A percentile compares a stretch with the other conserved stretches of the same genome.
phyloP scores from a whole-genome alignment of 2,329 filamentous ascomycete genomes.

The Mollisia scopiformis region DNA sequence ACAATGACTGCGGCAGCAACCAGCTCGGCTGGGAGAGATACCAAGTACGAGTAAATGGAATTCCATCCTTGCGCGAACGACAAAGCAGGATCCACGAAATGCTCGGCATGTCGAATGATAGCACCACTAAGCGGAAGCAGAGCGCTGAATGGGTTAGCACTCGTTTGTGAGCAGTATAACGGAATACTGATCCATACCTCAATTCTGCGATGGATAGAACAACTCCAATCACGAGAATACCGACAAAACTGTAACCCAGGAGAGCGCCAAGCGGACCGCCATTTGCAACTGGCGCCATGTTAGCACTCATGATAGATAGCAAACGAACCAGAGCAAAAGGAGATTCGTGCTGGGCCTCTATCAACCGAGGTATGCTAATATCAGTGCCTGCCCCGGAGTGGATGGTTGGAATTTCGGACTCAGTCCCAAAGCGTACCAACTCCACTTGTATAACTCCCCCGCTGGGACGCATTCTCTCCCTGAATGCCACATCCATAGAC shows the following conservation, averaged over 20 bases:
- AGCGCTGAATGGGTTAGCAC: slow-evolving; percentile 29
- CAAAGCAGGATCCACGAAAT: slow-evolving; percentile 42
- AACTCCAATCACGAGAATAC: slow-evolving; percentile 51
- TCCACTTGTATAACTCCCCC: too few species aligned
- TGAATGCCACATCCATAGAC: too few species aligned
- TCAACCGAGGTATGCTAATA: too few species aligned
- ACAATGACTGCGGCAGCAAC: slow-evolving; percentile 65
- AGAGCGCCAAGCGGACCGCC: slow-evolving; percentile 55
- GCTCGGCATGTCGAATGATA: slow-evolving; percentile 40
- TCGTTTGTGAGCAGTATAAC: not conserved
- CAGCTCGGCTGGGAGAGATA: slow-evolving; percentile 52
- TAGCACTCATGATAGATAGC: slow-evolving; percentile 1
- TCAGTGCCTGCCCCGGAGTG: too few species aligned
- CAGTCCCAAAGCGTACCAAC: too few species aligned
- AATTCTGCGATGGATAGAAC: slow-evolving; percentile 55
- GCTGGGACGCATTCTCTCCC: too few species aligned
- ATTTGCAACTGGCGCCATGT: slow-evolving; percentile 39
- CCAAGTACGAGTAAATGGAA: slow-evolving; percentile 33
- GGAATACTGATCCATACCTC: slow-evolving; percentile 36
- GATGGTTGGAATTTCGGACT: too few species aligned
- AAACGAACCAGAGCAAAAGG: not conserved
- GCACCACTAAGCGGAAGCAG: slow-evolving; percentile 50
- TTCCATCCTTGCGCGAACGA: slow-evolving; percentile 39
- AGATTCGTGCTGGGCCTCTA: too few species aligned
- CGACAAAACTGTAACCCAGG: slow-evolving; percentile 53